Evolutionary conservation across 2,329 filamentous ascomycete species (phyloP), one percentile per base, ranked within the genome.

Genomic region (Colletotrichum chrysophilum): DNA sequence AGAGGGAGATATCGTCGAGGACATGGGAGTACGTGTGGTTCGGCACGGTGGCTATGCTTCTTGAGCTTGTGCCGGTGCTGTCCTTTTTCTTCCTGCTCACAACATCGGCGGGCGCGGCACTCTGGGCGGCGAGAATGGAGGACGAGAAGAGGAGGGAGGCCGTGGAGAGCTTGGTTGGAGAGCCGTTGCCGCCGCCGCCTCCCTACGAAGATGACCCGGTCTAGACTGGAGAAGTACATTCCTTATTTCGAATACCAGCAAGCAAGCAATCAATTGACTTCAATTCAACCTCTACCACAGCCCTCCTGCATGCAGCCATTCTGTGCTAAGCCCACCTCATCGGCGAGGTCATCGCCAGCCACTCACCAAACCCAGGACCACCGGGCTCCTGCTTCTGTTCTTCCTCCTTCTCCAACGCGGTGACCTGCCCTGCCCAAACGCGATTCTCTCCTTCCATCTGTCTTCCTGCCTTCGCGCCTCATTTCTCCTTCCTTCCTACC

Each of bases 11-110:
- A 32, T 89, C 89, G 75, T 88, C 87, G 58, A 90, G 94, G 69
- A 88, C 91, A 77, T 94, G 95, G 91, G 94, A 97, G 75, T 98
- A 98, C 82, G 93, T 95, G 16, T 98, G 95, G 95, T 98, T 98
- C 81, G 97, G 97, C 18, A 95, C 94, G 1, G 89, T 97, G 5
- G 95, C 96, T 66, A 91, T 98, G 86, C 83, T 95, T 8, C 85
- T 98, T 32, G 95, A 98, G 85, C 89, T 98, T n/a, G 89, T 98
- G 10, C 97, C 97, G 2, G 89, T 96, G 14, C 85, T 98, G 65
- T 97, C 94, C n/a, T 97, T 99, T 89, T 93, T 98, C 82, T 98
- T 98, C 83, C 89, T 98, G 52, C 86, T 99, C 78, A 98, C 96
- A 0, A 96, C 94, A 4, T 94, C 96, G 2, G 92, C 93, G 24